Base-by-base conservation (phyloP, 2,329 filamentous ascomycete genomes). In the Colletotrichum australisinense region DNA sequence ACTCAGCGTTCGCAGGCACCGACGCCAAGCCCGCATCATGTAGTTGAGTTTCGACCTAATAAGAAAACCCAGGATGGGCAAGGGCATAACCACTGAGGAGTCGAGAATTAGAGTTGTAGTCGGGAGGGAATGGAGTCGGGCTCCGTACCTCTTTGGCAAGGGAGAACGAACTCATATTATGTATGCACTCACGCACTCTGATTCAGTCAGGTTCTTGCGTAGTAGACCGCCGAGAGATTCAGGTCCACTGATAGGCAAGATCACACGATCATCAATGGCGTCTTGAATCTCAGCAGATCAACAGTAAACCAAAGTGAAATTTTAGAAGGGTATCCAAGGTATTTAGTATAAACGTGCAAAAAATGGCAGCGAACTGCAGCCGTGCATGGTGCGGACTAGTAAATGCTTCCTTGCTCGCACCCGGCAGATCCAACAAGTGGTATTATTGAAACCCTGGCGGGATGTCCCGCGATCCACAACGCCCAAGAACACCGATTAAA, bases 11-110 rank as follows among this genome's bases (percentile, higher is more conserved):
- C 24, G n/a, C 3, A 55, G 49, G 49, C 12, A 38, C 30, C 30
- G 49, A 26, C 62, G 30, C 62, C 49, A 64, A 64, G 46, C 35
- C 26, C 14, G 52, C 22, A 55, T 55, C 49, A 42, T 42, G 24
- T 64, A 64, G 19, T 55, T 24, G 16, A 22, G 62, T 56, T 56
- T 64, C 8, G 30, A 55, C n/a, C 62, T 55, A 64, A 64, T 38
- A 62, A 24, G 19, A 24, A 35, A 57, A 19, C 5, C 55, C 55
- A 30, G 55, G 55, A 19, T 42, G 32, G 6, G 38, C 38, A 42
- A 8, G 16, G 58, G 22, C 22, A 26, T 35, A 42, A 22, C 35
- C 19, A 35, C 24, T 62, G 58, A 42, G 38, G 19, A 42, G 19
- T 19, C 38, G 38, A 42, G 58, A 16, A 42, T 62, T 19, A 46